Conservation (phyloP, 1,139 yeast genomes). For the Geotrichum histeridarum region DNA sequence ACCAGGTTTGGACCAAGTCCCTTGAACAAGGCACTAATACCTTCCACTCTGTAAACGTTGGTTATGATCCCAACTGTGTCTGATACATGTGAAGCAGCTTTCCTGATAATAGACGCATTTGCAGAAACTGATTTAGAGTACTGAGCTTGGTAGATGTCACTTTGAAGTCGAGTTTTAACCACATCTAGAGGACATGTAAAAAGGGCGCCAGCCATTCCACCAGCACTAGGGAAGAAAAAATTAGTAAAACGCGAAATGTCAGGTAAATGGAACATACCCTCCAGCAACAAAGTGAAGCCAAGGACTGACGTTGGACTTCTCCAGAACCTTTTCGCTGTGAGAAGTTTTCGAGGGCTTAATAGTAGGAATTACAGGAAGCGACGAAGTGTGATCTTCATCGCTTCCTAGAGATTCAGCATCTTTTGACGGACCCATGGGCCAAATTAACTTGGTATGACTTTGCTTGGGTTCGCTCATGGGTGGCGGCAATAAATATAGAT, state of each 20-base stretch:
- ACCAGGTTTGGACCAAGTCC: conserved; percentile 95
- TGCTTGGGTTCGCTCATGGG: neutral
- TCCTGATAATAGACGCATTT: conserved; percentile 33
- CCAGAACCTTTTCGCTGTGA: conserved; percentile 12
- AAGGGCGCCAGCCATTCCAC: conserved; percentile 97
- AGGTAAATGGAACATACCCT: conserved; percentile 41
- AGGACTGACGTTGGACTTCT: conserved; percentile 48
- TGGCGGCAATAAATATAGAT: no score
- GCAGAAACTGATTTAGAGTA: conserved; percentile 25
- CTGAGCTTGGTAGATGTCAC: conserved; percentile 56
- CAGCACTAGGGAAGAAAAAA: conserved; percentile 40
- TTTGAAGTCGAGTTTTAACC: conserved; percentile 89
- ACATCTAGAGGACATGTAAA: conserved; percentile 95
- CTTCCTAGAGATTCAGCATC: conserved; percentile 11
- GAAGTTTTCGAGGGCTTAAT: conserved; percentile 11
- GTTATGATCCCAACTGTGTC: conserved; percentile 75
- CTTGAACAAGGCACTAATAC: conserved; percentile 78
- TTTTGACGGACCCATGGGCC: neutral
- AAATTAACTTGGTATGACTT: neutral
- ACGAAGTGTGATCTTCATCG: conserved; percentile 16
- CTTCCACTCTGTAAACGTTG: conserved; percentile 69
- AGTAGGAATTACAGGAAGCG: conserved; percentile 14
- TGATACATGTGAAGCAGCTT: conserved; percentile 63
- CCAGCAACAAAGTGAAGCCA: conserved; percentile 99
- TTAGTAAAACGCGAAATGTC: neutral